A percentile compares a stretch with the other conserved stretches of the same genome.
Conservation (phyloP, 768 basidiomycete species). For the Suillus brevipes region DNA sequence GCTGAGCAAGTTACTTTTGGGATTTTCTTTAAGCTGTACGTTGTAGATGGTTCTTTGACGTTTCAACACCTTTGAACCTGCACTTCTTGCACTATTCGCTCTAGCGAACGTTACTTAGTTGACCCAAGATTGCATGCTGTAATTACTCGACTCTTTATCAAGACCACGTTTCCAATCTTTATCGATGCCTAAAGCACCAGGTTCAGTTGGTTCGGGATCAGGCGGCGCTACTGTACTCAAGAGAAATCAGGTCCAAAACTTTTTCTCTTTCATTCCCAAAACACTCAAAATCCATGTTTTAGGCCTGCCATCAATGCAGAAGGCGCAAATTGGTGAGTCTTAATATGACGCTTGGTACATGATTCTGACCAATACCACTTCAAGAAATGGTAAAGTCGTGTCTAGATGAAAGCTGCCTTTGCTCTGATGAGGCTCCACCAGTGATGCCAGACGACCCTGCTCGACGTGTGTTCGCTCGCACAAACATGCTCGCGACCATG, state of each 20-base stretch:
- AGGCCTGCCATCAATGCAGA: slow-evolving; percentile 62
- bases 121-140: slow-evolving; percentile 2
- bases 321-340: slow-evolving; percentile 66
- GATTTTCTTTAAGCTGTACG: neutral
- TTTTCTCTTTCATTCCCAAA: neutral
- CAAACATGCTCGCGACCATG: slow-evolving; percentile 64
- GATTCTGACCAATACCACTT: slow-evolving; percentile 20
- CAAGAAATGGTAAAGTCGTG: slow-evolving; percentile 58
- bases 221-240: slow-evolving; percentile 15
- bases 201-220: slow-evolving; percentile 7
- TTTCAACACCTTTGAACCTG: slow-evolving; percentile 1
- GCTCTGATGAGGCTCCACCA: slow-evolving; percentile 25
- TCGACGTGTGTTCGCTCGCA: slow-evolving; percentile 78
- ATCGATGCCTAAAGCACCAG: slow-evolving; percentile 42
- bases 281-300: neutral
- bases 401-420: slow-evolving; percentile 1
- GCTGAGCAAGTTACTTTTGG: neutral
- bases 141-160: slow-evolving; percentile 7
- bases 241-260: slow-evolving; percentile 25
- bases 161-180: slow-evolving; percentile 8
- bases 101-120: neutral
- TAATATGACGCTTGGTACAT: slow-evolving; percentile 4
- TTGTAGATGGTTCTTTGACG: neutral
- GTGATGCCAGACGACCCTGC: slow-evolving; percentile 76
- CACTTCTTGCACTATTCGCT: neutral